A percentile compares a stretch with the other conserved stretches of the same genome.
Evolutionary conservation across 257 asterid species (phyloP).

Genomic region (Nicotiana paniculata): DNA sequence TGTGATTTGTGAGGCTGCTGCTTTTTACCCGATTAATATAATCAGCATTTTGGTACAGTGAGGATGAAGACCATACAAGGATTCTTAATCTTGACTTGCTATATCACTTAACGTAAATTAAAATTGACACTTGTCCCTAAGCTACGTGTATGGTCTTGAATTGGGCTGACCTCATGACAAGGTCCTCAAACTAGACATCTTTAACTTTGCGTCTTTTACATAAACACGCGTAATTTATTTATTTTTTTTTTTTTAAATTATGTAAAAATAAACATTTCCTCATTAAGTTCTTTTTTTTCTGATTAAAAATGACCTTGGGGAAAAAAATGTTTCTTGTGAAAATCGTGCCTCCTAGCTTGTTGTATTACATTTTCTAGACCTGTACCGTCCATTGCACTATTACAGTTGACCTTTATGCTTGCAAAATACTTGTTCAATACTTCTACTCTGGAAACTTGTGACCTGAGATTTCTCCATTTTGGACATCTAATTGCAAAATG

Average conservation of each 20-base stretch:
- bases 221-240: neutral
- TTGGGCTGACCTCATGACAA: slow-evolving; percentile 17
- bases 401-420: no score
- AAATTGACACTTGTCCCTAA: neutral
- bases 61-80: slow-evolving; percentile 8
- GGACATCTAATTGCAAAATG: no score
- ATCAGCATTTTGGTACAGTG: neutral
- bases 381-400: no score
- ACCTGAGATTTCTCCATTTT: no score
- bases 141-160: slow-evolving; percentile 22
- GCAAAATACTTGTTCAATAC: no score
- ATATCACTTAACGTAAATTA: neutral
- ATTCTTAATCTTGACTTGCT: neutral
- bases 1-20: neutral
- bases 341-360: neutral
- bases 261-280: neutral
- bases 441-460: no score
- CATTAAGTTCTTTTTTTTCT: neutral
- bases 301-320: neutral
- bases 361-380: neutral
- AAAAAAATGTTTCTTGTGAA: neutral
- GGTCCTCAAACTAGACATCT: slow-evolving; percentile 6
- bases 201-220: neutral
- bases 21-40: neutral
- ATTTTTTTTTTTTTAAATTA: neutral